Percentiles rank a stretch among this genome's conserved stretches.
These are phyloP conservation scores for Thelonectria rubi DNA, from an alignment of 2,329 filamentous ascomycete genomes.

Conservation along the genomic window DNA sequence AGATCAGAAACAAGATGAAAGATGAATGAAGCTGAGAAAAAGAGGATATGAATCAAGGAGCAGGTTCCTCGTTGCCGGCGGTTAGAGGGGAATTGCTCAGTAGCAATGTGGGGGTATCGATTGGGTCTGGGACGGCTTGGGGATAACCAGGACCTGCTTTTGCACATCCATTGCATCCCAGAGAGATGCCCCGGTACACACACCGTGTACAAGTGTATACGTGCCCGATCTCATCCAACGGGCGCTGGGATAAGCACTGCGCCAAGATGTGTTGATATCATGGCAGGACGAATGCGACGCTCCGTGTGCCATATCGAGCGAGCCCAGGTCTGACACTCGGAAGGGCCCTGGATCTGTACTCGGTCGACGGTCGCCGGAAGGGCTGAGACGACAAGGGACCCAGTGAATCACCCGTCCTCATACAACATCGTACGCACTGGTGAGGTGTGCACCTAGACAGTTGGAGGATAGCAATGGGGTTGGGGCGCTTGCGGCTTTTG, in stretches of 20 bases:
- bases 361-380: constrained; percentile 6
- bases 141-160: constrained; percentile 13
- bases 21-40: constrained; percentile 3
- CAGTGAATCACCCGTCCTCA: constrained; percentile 10
- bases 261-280: constrained; percentile 2
- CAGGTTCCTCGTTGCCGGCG: constrained; percentile 3
- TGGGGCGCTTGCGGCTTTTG: constrained; percentile 16
- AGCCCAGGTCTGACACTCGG: constrained; percentile 2
- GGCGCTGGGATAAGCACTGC: constrained; percentile 19
- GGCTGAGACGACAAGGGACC: constrained; percentile 15
- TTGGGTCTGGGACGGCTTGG: constrained; percentile 11
- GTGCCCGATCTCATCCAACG: constrained; percentile 3
- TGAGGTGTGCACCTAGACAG: constrained; percentile 1
- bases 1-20: background rate
- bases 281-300: constrained; percentile 20
- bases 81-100: constrained; percentile 9
- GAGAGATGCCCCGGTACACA: background rate
- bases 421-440: constrained; percentile 6
- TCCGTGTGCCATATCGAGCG: constrained; percentile 11
- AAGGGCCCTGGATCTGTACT: constrained; percentile 1
- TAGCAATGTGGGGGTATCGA: constrained; percentile 18
- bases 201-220: constrained; percentile 6
- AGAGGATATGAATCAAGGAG: background rate
- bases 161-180: constrained; percentile 8
- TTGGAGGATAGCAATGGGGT: background rate